phyloP scores from a whole-genome alignment of 1,139 yeast genomes.

The Geotrichum klebahnii region DNA sequence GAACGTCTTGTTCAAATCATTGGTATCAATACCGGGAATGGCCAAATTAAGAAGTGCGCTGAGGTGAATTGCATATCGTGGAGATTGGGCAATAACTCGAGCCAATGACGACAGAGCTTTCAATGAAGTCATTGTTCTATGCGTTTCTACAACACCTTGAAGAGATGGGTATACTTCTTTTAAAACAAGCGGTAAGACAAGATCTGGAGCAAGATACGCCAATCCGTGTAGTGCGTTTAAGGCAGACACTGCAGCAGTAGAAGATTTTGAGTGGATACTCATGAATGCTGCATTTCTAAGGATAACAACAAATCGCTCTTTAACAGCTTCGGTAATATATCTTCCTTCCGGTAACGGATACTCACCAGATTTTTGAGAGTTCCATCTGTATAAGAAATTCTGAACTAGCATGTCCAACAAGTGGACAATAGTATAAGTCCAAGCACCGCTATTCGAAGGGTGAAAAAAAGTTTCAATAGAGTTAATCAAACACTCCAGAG shows the following conservation, averaged over 20 bases:
- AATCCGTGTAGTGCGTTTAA: slow-evolving; percentile 59
- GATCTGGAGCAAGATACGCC: slow-evolving; percentile 58
- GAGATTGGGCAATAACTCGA: slow-evolving; percentile 62
- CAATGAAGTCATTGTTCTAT: slow-evolving; percentile 72
- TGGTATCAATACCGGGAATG: slow-evolving; percentile 81
- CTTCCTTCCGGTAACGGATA: slow-evolving; percentile 43
- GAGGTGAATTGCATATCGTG: slow-evolving; percentile 70
- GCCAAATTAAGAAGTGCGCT: slow-evolving; percentile 67
- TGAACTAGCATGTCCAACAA: slow-evolving; percentile 46
- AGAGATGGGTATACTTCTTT: slow-evolving; percentile 80
- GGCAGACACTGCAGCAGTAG: slow-evolving; percentile 56
- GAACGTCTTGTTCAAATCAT: slow-evolving; percentile 73
- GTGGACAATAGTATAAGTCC: slow-evolving; percentile 72
- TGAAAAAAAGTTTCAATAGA: slow-evolving; percentile 83
- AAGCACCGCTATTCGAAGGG: slow-evolving; percentile 83
- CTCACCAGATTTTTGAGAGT: slow-evolving; percentile 36
- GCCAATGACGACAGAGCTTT: slow-evolving; percentile 63
- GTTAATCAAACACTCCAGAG: slow-evolving; percentile 54
- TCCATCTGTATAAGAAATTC: slow-evolving; percentile 38
- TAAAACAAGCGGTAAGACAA: slow-evolving; percentile 60
- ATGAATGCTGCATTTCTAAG: slow-evolving; percentile 56
- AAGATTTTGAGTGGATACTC: slow-evolving; percentile 76
- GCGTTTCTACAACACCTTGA: slow-evolving; percentile 73
- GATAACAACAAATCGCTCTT: slow-evolving; percentile 52
- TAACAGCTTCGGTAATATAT: slow-evolving; percentile 47